These are phyloP conservation scores for Raffaelea ambrosiae DNA, from an alignment of 2,329 filamentous ascomycete genomes.

Conservation along the genomic window DNA sequence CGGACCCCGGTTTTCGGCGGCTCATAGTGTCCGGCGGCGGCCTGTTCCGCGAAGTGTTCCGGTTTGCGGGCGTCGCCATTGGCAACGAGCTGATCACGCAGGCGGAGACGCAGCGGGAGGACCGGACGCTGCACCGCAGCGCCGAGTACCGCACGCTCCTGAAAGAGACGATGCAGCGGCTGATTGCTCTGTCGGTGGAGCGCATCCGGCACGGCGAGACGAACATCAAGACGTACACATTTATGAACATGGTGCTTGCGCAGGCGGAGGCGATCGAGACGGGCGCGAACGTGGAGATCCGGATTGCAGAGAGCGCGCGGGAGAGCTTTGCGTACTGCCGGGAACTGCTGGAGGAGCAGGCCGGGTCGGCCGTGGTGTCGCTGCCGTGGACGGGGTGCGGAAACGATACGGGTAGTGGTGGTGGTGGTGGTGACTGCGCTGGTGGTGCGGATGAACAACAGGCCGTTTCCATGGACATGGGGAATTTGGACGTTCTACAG, in stretches of 20 bases:
- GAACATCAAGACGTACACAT: slow-evolving; percentile 34
- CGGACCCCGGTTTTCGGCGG: slow-evolving; percentile 25
- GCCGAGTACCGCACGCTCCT: slow-evolving; percentile 13
- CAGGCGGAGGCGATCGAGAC: slow-evolving; percentile 27
- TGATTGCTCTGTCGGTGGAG: slow-evolving; percentile 19
- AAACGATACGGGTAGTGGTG: not conserved
- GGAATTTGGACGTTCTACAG: not conserved
- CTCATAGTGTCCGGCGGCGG: slow-evolving; percentile 29
- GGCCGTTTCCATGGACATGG: not conserved
- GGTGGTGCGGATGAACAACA: not conserved
- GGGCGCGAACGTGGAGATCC: slow-evolving; percentile 15
- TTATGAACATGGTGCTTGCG: slow-evolving; percentile 28
- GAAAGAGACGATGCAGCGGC: slow-evolving; percentile 17
- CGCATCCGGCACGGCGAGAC: slow-evolving; percentile 31
- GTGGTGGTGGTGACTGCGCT: not conserved
- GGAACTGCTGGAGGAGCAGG: slow-evolving; percentile 16
- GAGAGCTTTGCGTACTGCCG: slow-evolving; percentile 24
- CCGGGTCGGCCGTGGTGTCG: too few relatives aligned
- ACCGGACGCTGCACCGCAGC: slow-evolving; percentile 20
- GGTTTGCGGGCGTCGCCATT: slow-evolving; percentile 23
- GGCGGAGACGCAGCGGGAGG: slow-evolving; percentile 17
- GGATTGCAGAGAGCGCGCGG: slow-evolving; percentile 22
- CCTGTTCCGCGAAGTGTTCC: slow-evolving; percentile 30
- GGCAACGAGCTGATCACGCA: slow-evolving; percentile 28
- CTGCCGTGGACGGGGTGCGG: not conserved